phyloP scores from a whole-genome alignment of 441 rosid genomes.

The Cnidoscolus chayamansa region DNA sequence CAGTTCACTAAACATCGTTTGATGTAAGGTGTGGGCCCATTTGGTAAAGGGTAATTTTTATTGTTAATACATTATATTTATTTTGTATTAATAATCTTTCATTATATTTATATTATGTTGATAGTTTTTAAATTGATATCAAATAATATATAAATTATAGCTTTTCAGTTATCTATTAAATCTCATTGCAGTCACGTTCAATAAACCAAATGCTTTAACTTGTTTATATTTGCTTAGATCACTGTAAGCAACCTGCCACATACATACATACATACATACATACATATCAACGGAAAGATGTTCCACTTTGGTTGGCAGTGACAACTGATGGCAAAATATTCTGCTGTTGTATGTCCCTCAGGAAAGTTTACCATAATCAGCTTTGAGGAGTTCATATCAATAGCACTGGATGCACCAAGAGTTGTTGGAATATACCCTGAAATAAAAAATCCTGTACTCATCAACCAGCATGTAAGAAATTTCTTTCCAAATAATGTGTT shows the following conservation, averaged over 20 bases:
- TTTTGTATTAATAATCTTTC: no score
- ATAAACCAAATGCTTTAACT: background rate
- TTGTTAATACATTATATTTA: no score
- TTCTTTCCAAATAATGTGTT: slow-evolving; percentile 11
- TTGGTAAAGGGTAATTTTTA: no score
- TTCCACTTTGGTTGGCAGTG: background rate
- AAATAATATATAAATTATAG: no score
- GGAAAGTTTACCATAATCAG: slow-evolving; percentile 79
- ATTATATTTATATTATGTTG: no score
- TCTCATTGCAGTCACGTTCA: no score
- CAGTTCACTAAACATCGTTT: no score
- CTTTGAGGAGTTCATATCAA: slow-evolving; percentile 84
- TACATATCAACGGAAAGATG: background rate
- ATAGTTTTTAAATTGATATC: no score
- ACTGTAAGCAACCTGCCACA: background rate
- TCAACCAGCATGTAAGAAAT: slow-evolving; percentile 68
- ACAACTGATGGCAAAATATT: background rate
- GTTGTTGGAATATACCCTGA: slow-evolving; percentile 97
- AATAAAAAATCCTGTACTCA: slow-evolving; percentile 81
- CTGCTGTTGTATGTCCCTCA: slow-evolving; percentile 28
- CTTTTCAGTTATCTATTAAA: no score
- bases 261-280: background rate
- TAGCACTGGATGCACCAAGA: slow-evolving; percentile 81
- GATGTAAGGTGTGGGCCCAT: no score
- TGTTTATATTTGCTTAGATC: background rate